phyloP scores from a whole-genome alignment of 2,329 filamentous ascomycete genomes.

The Annulohypoxylon truncatum region DNA sequence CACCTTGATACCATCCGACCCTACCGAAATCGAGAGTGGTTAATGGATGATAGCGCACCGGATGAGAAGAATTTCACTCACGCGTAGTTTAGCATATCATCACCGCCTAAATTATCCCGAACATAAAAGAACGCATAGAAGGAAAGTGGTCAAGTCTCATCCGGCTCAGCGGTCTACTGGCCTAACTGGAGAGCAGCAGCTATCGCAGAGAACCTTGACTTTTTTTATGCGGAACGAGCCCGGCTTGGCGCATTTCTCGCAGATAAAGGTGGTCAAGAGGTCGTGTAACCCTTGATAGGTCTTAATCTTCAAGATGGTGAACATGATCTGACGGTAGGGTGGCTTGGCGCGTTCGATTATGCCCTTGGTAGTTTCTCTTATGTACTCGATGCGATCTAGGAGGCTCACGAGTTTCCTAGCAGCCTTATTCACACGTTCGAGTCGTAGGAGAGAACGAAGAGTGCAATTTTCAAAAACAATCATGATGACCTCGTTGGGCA shows the following conservation, averaged over 20 bases:
- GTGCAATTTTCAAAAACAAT: conserved; percentile 37
- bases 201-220: conserved; percentile 40
- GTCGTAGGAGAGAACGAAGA: conserved; percentile 32
- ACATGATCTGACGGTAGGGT: conserved; percentile 32
- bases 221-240: conserved; percentile 34
- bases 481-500: conserved; percentile 42
- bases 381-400: conserved; percentile 25
- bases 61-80: not conserved
- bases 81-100: not conserved
- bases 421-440: conserved; percentile 36
- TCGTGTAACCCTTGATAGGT: conserved; percentile 33
- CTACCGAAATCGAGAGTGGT: not conserved
- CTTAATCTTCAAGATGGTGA: conserved; percentile 35
- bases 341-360: conserved; percentile 33
- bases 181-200: conserved; percentile 18
- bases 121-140: not conserved
- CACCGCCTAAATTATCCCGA: not conserved
- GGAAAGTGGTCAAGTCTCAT: not conserved
- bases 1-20: not conserved
- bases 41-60: not conserved
- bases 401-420: conserved; percentile 18
- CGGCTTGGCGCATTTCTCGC: conserved; percentile 33
- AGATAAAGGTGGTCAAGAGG: conserved; percentile 30
- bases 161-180: not conserved
- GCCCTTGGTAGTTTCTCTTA: conserved; percentile 28